Conservation (phyloP, 176 grass and related monocot genomes). For the Rhynchospora tenuis region DNA sequence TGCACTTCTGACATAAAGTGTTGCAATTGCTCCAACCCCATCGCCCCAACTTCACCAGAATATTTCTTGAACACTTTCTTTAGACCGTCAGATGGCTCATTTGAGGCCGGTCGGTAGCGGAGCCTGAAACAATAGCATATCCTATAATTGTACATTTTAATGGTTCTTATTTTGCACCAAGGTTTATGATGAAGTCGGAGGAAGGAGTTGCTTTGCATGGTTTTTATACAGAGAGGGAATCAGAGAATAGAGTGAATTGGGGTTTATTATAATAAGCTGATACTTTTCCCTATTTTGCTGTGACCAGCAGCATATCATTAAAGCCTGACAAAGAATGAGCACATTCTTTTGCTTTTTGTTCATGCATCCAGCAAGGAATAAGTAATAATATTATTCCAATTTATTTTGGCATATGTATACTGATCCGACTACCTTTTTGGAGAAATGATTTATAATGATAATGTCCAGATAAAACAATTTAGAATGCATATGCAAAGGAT, state of each 20-base stretch:
- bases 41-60: conserved; percentile 20
- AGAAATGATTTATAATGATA: too few species aligned
- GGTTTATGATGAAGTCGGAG: neutral
- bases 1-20: conserved; percentile 62
- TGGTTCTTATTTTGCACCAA: neutral
- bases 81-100: conserved; percentile 46
- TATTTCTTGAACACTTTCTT: conserved; percentile 47
- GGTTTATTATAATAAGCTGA: conserved; percentile 1
- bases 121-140: conserved; percentile 70
- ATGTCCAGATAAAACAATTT: too few species aligned
- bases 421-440: too few species aligned
- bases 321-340: conserved; percentile 8
- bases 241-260: conserved; percentile 14
- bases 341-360: neutral
- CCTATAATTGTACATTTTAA: conserved; percentile 55
- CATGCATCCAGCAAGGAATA: neutral
- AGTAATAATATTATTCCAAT: neutral
- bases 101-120: conserved; percentile 41
- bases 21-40: conserved; percentile 47
- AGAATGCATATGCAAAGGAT: too few species aligned
- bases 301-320: neutral
- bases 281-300: neutral
- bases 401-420: neutral
- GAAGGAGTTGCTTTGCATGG: neutral
- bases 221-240: conserved; percentile 11